These are phyloP conservation scores for Phytopythium vexans DNA, from an alignment of 352 stramenopile species.

Conservation along the genomic window DNA sequence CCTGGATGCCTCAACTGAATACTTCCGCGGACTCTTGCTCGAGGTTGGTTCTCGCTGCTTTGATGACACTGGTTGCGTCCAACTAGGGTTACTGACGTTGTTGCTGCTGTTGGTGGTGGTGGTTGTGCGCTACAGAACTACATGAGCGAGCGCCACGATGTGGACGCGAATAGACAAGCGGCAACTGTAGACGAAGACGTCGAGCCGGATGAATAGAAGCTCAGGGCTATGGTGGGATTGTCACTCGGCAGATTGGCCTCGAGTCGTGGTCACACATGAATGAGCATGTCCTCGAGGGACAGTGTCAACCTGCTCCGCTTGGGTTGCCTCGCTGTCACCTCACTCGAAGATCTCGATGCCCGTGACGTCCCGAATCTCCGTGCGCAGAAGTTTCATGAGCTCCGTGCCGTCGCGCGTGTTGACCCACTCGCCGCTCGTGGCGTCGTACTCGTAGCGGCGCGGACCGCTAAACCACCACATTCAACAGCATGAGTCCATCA, in stretches of 20 bases:
- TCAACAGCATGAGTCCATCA: neutral
- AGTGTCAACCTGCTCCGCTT: neutral
- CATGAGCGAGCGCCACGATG: conserved; percentile 72
- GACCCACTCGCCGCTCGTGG: conserved; percentile 61
- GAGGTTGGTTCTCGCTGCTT: conserved; percentile 33
- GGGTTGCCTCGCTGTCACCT: conserved; percentile 1
- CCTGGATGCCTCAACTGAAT: conserved; percentile 52
- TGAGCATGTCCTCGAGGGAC: conserved; percentile 64
- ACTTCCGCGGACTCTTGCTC: conserved; percentile 63
- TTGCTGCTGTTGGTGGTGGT: conserved; percentile 6
- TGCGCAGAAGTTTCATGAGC: conserved; percentile 62
- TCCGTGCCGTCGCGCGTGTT: conserved; percentile 82
- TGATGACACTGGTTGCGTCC: neutral
- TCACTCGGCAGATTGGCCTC: neutral
- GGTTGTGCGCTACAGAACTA: conserved; percentile 41
- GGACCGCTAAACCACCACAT: conserved; percentile 52
- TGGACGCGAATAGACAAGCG: conserved; percentile 50
- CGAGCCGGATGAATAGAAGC: conserved; percentile 22
- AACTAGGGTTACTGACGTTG: neutral
- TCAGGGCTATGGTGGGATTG: neutral
- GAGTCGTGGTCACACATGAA: conserved; percentile 41
- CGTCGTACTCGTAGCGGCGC: conserved; percentile 88
- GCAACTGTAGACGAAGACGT: conserved; percentile 29
- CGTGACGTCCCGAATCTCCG: conserved; percentile 75
- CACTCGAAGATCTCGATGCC: conserved; percentile 79